These are phyloP conservation scores for Penicillium sclerotigenum DNA, from an alignment of 2,329 filamentous ascomycete species.

Conservation along the genomic window DNA sequence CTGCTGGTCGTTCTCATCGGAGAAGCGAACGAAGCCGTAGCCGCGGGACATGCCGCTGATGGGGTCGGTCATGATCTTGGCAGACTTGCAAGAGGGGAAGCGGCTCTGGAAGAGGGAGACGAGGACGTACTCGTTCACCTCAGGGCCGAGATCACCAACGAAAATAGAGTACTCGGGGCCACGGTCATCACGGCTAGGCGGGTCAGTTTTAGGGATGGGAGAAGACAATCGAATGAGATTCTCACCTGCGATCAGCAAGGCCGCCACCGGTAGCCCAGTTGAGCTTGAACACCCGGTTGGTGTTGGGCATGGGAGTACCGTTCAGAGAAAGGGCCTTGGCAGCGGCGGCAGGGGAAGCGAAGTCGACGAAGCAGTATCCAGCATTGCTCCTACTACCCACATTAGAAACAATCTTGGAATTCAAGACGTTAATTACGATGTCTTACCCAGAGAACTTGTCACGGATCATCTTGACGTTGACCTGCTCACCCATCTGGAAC, in stretches of 20 bases:
- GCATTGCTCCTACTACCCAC: slow-evolving; percentile 69
- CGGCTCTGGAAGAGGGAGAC: slow-evolving; percentile 96
- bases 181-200: slow-evolving; percentile 74
- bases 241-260: slow-evolving; percentile 81
- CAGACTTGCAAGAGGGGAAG: slow-evolving; percentile 96
- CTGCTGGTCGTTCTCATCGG: slow-evolving; percentile 92
- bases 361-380: slow-evolving; percentile 98
- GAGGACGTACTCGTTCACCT: slow-evolving; percentile 97
- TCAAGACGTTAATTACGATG: slow-evolving; percentile 3
- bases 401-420: slow-evolving; percentile 36
- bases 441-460: slow-evolving; percentile 96
- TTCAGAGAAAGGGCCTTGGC: slow-evolving; percentile 89
- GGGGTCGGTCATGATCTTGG: slow-evolving; percentile 99
- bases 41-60: slow-evolving; percentile 96
- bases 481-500: slow-evolving; percentile 87
- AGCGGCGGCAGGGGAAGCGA: slow-evolving; percentile 75
- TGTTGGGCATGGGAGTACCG: slow-evolving; percentile 86
- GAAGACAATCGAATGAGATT: not conserved
- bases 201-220: not conserved
- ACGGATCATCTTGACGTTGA: slow-evolving; percentile 99
- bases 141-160: slow-evolving; percentile 93
- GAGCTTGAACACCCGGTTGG: slow-evolving; percentile 91
- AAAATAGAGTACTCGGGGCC: slow-evolving; percentile 97
- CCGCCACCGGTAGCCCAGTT: slow-evolving; percentile 99
- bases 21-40: slow-evolving; percentile 97